phyloP scores from a whole-genome alignment of 495 filamentous ascomycete species.

The Penicillium soppii region DNA sequence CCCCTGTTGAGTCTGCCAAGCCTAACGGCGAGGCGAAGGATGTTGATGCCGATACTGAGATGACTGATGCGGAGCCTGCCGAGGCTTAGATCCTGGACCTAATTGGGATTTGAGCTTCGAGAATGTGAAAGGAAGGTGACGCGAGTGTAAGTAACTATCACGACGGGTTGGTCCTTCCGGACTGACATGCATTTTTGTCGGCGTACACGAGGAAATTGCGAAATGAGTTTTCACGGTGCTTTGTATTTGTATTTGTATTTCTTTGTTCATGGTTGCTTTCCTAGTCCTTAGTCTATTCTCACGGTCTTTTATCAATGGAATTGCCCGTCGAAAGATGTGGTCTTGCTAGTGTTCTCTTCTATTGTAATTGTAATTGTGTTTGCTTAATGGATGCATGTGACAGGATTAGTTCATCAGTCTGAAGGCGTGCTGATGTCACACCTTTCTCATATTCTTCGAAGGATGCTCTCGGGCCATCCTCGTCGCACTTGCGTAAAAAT shows the following conservation, averaged over 20 bases:
- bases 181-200: constrained; percentile 17
- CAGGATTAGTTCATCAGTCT: no score
- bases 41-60: constrained; percentile 32
- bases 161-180: background rate
- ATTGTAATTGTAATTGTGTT: background rate
- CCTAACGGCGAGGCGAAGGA: background rate
- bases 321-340: background rate
- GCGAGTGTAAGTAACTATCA: constrained; percentile 3
- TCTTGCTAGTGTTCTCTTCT: background rate
- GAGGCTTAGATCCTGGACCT: no score
- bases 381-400: no score
- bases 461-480: no score
- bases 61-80: constrained; percentile 33
- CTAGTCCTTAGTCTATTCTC: constrained; percentile 10
- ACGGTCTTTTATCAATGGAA: background rate
- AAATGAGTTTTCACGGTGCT: constrained; percentile 13
- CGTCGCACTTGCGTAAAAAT: no score
- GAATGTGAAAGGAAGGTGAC: no score
- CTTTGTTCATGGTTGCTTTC: constrained; percentile 5
- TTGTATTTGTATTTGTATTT: constrained; percentile 12
- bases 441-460: no score
- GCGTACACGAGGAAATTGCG: constrained; percentile 28
- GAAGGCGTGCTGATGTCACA: no score
- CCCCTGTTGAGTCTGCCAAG: constrained; percentile 14
- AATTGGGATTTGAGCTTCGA: no score